phyloP scores from a whole-genome alignment of 2,329 filamentous ascomycete genomes.

The Exutisphaerella laricina region DNA sequence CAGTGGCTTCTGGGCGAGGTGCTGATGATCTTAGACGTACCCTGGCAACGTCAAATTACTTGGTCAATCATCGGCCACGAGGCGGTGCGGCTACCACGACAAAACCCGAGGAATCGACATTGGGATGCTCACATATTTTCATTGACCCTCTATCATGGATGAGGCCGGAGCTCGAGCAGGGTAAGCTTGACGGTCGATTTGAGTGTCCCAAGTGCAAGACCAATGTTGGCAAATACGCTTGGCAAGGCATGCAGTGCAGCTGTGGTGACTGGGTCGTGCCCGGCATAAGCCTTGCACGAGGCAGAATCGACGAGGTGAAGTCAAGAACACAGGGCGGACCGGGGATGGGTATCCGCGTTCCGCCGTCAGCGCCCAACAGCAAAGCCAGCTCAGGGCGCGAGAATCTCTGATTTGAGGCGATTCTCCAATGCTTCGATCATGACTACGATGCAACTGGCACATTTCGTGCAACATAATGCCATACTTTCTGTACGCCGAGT shows the following conservation, averaged over 20 bases:
- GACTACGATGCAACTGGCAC: neutral
- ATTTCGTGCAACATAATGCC: too few species aligned
- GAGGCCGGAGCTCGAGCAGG: conserved; percentile 75
- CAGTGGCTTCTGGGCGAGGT: neutral
- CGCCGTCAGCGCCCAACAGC: conserved; percentile 23
- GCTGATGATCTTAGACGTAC: conserved; percentile 43
- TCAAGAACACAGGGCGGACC: conserved; percentile 17
- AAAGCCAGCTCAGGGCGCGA: conserved; percentile 11
- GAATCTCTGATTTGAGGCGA: conserved; percentile 15
- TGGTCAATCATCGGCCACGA: conserved; percentile 54
- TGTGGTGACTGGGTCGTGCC: conserved; percentile 89
- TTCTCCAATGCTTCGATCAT: neutral
- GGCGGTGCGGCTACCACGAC: too few species aligned
- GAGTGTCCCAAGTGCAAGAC: conserved; percentile 80
- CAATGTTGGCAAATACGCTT: conserved; percentile 87
- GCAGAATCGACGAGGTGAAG: conserved; percentile 68
- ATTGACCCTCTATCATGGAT: conserved; percentile 94
- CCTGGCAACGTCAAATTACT: conserved; percentile 61
- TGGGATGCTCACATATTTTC: conserved; percentile 76
- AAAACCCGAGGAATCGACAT: conserved; percentile 25
- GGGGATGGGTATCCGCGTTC: conserved; percentile 33
- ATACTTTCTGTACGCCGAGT: too few species aligned
- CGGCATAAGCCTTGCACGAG: conserved; percentile 77
- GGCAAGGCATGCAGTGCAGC: conserved; percentile 90
- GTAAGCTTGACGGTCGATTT: conserved; percentile 75